Evolutionary conservation across 2,329 filamentous ascomycete species (phyloP).

Genomic region (Beauveria sp.): DNA sequence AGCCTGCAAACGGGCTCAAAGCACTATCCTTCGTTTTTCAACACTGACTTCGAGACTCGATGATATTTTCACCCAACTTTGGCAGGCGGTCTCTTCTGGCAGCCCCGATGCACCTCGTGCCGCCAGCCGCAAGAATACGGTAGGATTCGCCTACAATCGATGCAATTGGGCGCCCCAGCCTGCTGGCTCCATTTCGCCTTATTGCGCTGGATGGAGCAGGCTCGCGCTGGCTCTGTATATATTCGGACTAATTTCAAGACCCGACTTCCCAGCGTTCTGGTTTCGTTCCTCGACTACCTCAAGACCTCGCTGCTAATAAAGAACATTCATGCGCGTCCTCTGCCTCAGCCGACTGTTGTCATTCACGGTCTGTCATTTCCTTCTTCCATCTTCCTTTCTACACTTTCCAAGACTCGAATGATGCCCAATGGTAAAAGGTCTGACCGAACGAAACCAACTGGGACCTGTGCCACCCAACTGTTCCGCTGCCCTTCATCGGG

Average conservation of each 20-base stretch:
- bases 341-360: background rate
- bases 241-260: background rate
- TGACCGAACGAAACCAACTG: slow-evolving; percentile 43
- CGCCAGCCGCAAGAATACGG: background rate
- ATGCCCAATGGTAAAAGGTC: slow-evolving; percentile 61
- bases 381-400: background rate
- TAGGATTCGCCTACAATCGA: background rate
- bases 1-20: background rate
- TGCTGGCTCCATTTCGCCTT: background rate
- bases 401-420: slow-evolving; percentile 29
- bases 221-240: background rate
- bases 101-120: background rate
- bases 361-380: background rate
- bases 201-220: background rate
- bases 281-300: background rate
- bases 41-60: too few species aligned
- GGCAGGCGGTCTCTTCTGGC: slow-evolving; percentile 11
- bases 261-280: background rate
- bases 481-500: background rate
- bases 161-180: background rate
- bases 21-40: background rate
- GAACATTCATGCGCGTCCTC: background rate
- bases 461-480: slow-evolving; percentile 28
- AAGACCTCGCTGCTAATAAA: background rate
- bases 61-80: background rate